phyloP scores from a whole-genome alignment of 1,284 basidiomycete species.

The Tylopilus sp. region DNA sequence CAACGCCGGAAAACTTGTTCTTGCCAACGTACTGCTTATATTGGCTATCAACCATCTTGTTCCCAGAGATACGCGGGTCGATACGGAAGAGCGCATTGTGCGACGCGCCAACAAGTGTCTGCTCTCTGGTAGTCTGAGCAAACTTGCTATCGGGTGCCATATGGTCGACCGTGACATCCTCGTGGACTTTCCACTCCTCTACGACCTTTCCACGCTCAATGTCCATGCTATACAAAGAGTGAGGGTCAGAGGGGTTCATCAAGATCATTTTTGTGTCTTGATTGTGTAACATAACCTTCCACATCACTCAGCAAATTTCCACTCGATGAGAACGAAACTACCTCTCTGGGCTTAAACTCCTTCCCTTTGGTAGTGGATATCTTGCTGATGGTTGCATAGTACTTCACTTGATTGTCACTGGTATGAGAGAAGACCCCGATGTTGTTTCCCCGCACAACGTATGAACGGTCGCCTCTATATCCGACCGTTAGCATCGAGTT shows the following conservation, averaged over 20 bases:
- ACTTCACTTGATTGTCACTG: constrained; percentile 77
- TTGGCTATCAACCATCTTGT: constrained; percentile 91
- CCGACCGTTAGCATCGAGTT: constrained; percentile 94
- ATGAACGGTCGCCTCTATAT: constrained; percentile 94
- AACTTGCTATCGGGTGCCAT: constrained; percentile 95
- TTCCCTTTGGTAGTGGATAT: constrained; percentile 81
- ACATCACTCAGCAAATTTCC: constrained; percentile 11
- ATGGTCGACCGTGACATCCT: constrained; percentile 81
- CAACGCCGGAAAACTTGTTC: constrained; percentile 92
- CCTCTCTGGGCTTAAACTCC: constrained; percentile 83
- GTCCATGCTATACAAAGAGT: constrained; percentile 90
- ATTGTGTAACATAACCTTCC: constrained; percentile 93
- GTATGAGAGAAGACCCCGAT: constrained; percentile 96
- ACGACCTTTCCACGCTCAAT: constrained; percentile 96
- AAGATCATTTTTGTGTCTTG: constrained; percentile 96
- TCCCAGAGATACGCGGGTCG: constrained; percentile 89
- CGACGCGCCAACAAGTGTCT: constrained; percentile 91
- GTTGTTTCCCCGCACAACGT: constrained; percentile 92
- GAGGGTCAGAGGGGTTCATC: constrained; percentile 81
- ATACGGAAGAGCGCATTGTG: constrained; percentile 97
- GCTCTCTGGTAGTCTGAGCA: constrained; percentile 88
- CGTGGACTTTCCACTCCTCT: constrained; percentile 97
- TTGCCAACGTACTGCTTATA: constrained; percentile 96
- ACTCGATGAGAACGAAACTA: constrained; percentile 34
- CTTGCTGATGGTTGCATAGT: constrained; percentile 85